Percentiles rank a stretch among this genome's conserved stretches.
Evolutionary conservation across 768 basidiomycete species (phyloP).

Genomic region (Lanmaoa pseudosensibilis): DNA sequence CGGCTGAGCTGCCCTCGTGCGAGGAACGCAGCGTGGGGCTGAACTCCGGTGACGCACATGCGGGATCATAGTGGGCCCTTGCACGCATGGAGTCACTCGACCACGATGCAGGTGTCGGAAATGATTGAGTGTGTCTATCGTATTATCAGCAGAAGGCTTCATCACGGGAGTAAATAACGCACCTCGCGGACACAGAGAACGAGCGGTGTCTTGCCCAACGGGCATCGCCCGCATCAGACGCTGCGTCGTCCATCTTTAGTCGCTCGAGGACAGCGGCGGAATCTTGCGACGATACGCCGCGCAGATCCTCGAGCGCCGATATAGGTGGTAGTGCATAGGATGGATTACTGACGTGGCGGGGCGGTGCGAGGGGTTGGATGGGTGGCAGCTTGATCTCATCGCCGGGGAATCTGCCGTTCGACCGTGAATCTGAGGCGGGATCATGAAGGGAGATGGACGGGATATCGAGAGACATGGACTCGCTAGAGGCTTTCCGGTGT

Average conservation of each 20-base stretch:
- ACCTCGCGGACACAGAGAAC: slow-evolving; percentile 42
- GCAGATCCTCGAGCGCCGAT: slow-evolving; percentile 63
- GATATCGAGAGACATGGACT: slow-evolving; percentile 35
- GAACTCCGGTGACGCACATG: slow-evolving; percentile 17
- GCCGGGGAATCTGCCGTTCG: slow-evolving; percentile 25
- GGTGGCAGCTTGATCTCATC: slow-evolving; percentile 44
- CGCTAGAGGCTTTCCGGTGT: slow-evolving; percentile 27
- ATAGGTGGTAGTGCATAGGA: slow-evolving; percentile 66
- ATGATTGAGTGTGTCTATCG: slow-evolving; percentile 18
- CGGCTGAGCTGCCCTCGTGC: slow-evolving; percentile 48
- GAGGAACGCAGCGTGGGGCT: slow-evolving; percentile 32
- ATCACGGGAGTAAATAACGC: neutral
- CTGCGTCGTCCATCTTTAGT: slow-evolving; percentile 53
- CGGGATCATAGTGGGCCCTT: slow-evolving; percentile 18
- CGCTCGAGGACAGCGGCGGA: slow-evolving; percentile 67
- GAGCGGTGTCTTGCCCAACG: slow-evolving; percentile 46
- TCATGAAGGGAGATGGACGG: slow-evolving; percentile 38
- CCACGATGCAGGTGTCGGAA: slow-evolving; percentile 27
- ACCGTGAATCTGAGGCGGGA: slow-evolving; percentile 26
- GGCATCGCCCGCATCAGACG: slow-evolving; percentile 18
- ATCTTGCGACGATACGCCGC: slow-evolving; percentile 51
- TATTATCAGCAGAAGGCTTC: neutral
- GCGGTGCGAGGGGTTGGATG: slow-evolving; percentile 37
- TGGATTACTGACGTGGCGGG: slow-evolving; percentile 32
- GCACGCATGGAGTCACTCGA: slow-evolving; percentile 20